Evolutionary conservation across 2,329 filamentous ascomycete genomes (phyloP).

Genomic region (Ophiostoma novo-ulmi): DNA sequence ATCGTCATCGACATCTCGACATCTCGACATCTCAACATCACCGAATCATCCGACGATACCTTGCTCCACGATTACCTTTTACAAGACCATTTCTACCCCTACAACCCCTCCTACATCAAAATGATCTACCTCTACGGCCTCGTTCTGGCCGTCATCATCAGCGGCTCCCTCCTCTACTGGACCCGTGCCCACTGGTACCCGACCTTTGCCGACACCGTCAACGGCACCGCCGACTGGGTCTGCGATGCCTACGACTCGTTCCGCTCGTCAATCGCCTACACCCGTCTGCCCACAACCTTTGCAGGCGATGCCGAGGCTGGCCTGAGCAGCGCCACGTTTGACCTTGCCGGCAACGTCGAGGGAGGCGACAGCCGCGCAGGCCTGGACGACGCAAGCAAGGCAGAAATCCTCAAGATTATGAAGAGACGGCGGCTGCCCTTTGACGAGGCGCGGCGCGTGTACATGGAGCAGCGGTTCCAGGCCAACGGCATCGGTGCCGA

Average conservation of each 20-base stretch:
- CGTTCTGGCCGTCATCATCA: slow-evolving; percentile 64
- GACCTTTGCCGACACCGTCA: slow-evolving; percentile 48
- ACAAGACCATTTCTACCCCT: not conserved
- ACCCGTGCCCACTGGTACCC: slow-evolving; percentile 74
- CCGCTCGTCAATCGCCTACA: slow-evolving; percentile 48
- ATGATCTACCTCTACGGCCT: slow-evolving; percentile 74
- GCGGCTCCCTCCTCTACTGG: slow-evolving; percentile 72
- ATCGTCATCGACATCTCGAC: too few relatives aligned
- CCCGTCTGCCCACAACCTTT: slow-evolving; percentile 77
- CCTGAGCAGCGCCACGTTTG: slow-evolving; percentile 75
- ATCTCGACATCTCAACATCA: too few relatives aligned
- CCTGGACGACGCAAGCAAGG: slow-evolving; percentile 73
- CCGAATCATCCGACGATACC: not conserved
- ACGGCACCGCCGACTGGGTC: slow-evolving; percentile 39
- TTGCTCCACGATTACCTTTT: not conserved
- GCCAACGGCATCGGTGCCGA: slow-evolving; percentile 85
- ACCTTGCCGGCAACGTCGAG: slow-evolving; percentile 73
- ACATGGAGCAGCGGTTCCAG: slow-evolving; percentile 79
- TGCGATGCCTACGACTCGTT: slow-evolving; percentile 38
- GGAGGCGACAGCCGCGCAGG: slow-evolving; percentile 73
- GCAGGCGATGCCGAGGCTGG: slow-evolving; percentile 81
- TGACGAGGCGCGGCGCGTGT: slow-evolving; percentile 82
- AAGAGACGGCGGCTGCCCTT: slow-evolving; percentile 75
- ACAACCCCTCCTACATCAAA: slow-evolving; percentile 46
- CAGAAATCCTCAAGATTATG: slow-evolving; percentile 85